Evolutionary conservation across 2,329 filamentous ascomycete genomes (phyloP).

Genomic region (Penicillium crustosum): DNA sequence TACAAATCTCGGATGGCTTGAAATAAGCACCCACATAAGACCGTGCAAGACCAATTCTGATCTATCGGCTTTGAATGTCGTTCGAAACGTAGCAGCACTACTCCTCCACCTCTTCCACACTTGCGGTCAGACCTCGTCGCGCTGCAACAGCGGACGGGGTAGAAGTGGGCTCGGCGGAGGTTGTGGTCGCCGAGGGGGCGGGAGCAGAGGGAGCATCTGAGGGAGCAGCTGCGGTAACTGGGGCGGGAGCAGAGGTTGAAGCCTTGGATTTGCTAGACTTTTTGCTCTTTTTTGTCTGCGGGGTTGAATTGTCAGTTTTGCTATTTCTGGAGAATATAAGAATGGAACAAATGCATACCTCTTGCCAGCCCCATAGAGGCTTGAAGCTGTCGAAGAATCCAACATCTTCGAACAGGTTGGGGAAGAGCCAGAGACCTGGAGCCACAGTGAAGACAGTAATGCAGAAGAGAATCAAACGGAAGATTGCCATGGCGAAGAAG

Average conservation of each 20-base stretch:
- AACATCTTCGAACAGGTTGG: constrained; percentile 97
- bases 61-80: background rate
- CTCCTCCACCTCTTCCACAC: constrained; percentile 49
- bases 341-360: constrained; percentile 58
- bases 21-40: background rate
- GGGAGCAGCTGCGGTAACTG: constrained; percentile 6
- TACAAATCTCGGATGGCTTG: background rate
- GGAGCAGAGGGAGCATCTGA: constrained; percentile 7
- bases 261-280: constrained; percentile 34
- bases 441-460: constrained; percentile 81
- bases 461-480: constrained; percentile 91
- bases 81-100: constrained; percentile 22
- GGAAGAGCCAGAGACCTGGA: constrained; percentile 96
- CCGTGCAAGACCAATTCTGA: background rate
- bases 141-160: constrained; percentile 29
- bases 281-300: constrained; percentile 43
- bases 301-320: constrained; percentile 8
- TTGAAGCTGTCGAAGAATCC: constrained; percentile 97
- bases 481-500: constrained; percentile 97
- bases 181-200: constrained; percentile 35
- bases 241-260: background rate
- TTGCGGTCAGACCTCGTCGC: constrained; percentile 44
- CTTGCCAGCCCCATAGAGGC: constrained; percentile 97
- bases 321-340: background rate
- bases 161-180: constrained; percentile 38